Percentiles rank a stretch among this genome's conserved stretches.
phyloP scores from a whole-genome alignment of 2,329 filamentous ascomycete genomes.

The Lachnellula willkommii region DNA sequence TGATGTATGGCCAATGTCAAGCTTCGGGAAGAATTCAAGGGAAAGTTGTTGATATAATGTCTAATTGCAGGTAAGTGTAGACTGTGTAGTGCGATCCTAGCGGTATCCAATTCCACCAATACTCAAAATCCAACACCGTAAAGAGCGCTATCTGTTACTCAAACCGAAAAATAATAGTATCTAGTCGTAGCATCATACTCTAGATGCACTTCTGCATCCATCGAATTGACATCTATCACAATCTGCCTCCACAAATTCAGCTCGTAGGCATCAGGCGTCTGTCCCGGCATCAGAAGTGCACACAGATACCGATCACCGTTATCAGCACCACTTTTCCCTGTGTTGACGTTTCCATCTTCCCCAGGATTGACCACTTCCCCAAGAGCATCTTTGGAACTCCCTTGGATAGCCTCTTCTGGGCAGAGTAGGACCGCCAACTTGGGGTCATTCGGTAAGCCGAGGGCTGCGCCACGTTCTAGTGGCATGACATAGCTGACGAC shows the following conservation, averaged over 20 bases:
- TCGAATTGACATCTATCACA: conserved; percentile 31
- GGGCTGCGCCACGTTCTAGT: conserved; percentile 9
- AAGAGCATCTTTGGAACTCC: background rate
- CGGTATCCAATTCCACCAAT: no score
- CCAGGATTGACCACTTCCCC: background rate
- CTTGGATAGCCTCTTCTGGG: background rate
- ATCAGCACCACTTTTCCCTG: conserved; percentile 5
- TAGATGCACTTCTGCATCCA: conserved; percentile 39
- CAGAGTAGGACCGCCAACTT: background rate
- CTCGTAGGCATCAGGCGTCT: conserved; percentile 36
- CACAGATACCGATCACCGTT: conserved; percentile 32
- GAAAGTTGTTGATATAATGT: no score
- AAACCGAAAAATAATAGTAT: conserved; percentile 35
- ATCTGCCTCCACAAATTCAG: conserved; percentile 37
- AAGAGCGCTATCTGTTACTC: background rate
- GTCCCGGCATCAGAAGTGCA: conserved; percentile 33
- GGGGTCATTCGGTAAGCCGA: background rate
- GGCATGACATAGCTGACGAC: conserved; percentile 29
- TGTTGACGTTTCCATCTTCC: conserved; percentile 8
- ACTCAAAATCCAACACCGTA: no score
- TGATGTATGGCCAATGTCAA: no score
- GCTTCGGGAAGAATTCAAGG: no score
- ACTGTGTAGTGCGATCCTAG: no score
- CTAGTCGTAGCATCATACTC: conserved; percentile 41
- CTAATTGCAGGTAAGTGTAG: no score